These are phyloP conservation scores for Colletotrichum coccodes DNA, from an alignment of 2,329 filamentous ascomycete genomes.

Conservation along the genomic window DNA sequence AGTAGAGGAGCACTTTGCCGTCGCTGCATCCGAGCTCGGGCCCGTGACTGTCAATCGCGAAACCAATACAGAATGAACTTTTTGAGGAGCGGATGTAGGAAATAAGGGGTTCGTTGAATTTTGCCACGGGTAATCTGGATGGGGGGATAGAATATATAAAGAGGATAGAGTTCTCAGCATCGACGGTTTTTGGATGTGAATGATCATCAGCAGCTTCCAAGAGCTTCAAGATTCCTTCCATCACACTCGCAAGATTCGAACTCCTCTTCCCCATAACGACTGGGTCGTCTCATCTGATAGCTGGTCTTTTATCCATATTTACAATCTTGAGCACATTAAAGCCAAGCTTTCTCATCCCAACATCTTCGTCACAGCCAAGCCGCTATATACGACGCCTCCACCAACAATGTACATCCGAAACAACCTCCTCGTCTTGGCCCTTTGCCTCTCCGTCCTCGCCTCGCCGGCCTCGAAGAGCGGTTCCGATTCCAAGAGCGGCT, in stretches of 20 bases:
- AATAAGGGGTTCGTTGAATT: neutral
- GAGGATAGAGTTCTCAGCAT: neutral
- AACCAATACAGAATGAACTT: conserved; percentile 1
- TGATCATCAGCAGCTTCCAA: conserved; percentile 15
- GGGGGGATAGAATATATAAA: conserved; percentile 11
- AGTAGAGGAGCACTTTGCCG: neutral
- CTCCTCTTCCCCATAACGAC: neutral
- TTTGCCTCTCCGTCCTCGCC: conserved; percentile 5
- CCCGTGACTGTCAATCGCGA: neutral
- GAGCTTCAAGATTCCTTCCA: neutral
- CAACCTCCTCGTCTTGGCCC: conserved; percentile 21
- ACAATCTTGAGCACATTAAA: neutral
- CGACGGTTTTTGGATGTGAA: neutral
- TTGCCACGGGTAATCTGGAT: neutral
- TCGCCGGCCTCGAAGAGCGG: conserved; percentile 10
- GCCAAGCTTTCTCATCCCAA: conserved; percentile 15
- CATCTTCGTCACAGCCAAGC: conserved; percentile 4
- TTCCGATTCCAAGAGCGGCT: conserved; percentile 1
- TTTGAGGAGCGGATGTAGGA: neutral
- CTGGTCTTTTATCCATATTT: conserved; percentile 11
- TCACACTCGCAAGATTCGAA: too few relatives aligned
- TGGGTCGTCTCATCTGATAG: conserved; percentile 24
- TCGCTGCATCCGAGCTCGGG: neutral
- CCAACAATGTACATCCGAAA: conserved; percentile 21
- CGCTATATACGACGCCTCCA: neutral